These are phyloP conservation scores for Pyrenophora graminea DNA, from an alignment of 2,329 filamentous ascomycete species.

Conservation along the genomic window DNA sequence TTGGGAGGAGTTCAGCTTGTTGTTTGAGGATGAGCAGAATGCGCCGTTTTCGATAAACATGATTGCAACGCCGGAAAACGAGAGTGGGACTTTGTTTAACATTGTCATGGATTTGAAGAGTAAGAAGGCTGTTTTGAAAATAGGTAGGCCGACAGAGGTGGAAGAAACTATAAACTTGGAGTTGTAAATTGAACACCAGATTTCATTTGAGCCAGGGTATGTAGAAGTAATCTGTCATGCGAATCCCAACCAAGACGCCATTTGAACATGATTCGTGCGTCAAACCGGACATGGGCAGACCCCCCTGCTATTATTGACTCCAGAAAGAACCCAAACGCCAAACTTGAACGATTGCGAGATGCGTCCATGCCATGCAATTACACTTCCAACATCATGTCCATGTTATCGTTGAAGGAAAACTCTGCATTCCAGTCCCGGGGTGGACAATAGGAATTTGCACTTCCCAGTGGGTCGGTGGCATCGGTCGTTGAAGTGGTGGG, in stretches of 20 bases:
- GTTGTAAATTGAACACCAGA: slow-evolving; percentile 13
- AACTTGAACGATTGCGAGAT: no score
- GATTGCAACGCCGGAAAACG: slow-evolving; percentile 27
- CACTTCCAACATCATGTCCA: slow-evolving; percentile 20
- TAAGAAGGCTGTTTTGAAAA: slow-evolving; percentile 33
- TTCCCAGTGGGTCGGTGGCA: slow-evolving; percentile 22
- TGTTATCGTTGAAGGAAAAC: slow-evolving; percentile 34
- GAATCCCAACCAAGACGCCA: no score
- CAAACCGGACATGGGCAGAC: no score
- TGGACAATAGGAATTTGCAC: slow-evolving; percentile 28
- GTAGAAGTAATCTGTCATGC: neutral
- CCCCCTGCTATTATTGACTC: no score
- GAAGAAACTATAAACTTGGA: slow-evolving; percentile 32
- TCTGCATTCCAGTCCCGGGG: slow-evolving; percentile 41
- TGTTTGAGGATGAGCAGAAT: slow-evolving; percentile 51
- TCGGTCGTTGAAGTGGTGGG: slow-evolving; percentile 33
- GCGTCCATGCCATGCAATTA: neutral
- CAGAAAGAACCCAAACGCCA: neutral
- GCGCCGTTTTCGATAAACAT: slow-evolving; percentile 44
- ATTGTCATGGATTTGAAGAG: slow-evolving; percentile 45
- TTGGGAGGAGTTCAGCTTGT: slow-evolving; percentile 33
- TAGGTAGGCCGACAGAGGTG: slow-evolving; percentile 39
- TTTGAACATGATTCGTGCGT: no score
- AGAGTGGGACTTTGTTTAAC: slow-evolving; percentile 43
- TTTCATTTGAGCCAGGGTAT: no score